Evolutionary conservation across 1,284 basidiomycete genomes (phyloP).

Genomic region (Melampsora abietis-canadensis): DNA sequence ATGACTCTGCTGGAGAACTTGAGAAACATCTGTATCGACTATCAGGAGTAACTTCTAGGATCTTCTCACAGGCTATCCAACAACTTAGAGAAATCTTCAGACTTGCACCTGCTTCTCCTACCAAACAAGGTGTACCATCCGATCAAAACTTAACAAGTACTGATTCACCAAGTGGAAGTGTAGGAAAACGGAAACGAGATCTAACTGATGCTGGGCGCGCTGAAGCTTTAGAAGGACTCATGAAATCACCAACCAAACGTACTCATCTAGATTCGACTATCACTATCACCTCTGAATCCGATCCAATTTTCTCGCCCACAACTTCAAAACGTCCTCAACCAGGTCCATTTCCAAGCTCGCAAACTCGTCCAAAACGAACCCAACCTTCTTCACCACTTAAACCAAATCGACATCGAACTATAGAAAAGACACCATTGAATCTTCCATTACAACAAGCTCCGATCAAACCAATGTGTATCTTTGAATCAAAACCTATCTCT

Average conservation of each 20-base stretch:
- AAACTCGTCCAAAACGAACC: neutral
- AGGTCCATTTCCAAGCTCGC: neutral
- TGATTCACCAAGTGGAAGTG: neutral
- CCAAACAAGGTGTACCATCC: too few relatives aligned
- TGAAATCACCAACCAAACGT: neutral
- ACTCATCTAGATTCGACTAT: neutral
- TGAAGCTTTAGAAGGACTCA: neutral
- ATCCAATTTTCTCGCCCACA: neutral
- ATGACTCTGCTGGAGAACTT: neutral
- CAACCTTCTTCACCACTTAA: neutral
- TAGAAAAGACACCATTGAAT: conserved; percentile 22
- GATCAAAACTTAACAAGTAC: neutral
- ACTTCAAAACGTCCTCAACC: neutral
- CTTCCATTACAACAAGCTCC: conserved; percentile 7
- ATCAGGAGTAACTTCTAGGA: neutral
- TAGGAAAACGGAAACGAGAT: neutral
- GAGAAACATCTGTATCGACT: neutral
- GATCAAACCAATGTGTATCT: conserved; percentile 34
- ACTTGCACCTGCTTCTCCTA: neutral
- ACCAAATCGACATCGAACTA: conserved; percentile 5
- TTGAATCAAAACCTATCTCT: conserved; percentile 17
- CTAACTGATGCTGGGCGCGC: neutral
- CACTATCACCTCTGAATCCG: neutral
- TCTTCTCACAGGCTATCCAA: neutral
- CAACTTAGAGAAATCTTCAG: neutral